Evolutionary conservation across 176 grass and related monocot species (phyloP).

Genomic region (Poa pratensis): DNA sequence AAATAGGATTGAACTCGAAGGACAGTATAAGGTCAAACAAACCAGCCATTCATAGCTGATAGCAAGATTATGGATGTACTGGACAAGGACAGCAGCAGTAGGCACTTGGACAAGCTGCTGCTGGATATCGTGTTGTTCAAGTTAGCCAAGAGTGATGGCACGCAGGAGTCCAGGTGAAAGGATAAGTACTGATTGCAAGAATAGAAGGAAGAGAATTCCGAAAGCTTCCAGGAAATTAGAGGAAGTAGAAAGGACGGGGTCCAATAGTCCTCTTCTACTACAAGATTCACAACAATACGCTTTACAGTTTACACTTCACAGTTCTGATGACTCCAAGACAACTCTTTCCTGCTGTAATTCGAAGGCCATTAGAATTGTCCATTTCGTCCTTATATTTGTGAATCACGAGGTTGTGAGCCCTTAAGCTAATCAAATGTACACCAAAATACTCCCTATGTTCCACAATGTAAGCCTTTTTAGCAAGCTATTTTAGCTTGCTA

Average conservation of each 20-base stretch:
- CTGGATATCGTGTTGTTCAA: neutral
- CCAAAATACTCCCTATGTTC: conserved; percentile 13
- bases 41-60: conserved; percentile 16
- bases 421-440: conserved; percentile 30
- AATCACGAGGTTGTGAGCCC: neutral
- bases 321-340: neutral
- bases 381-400: conserved; percentile 32
- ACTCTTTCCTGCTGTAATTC: conserved; percentile 8
- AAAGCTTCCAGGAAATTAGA: conserved; percentile 9
- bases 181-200: neutral
- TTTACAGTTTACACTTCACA: neutral
- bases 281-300: neutral
- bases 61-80: conserved; percentile 24
- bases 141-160: neutral
- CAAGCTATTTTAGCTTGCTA: too few relatives aligned
- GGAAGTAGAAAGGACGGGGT: neutral
- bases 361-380: conserved; percentile 15
- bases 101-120: neutral
- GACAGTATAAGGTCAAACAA: neutral
- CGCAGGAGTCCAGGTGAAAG: conserved; percentile 10
- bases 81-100: neutral
- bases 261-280: neutral
- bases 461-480: too few relatives aligned
- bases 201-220: conserved; percentile 16
- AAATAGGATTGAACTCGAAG: neutral